Conservation (phyloP, 2,329 filamentous ascomycete genomes). For the Aspergillus sp. region DNA sequence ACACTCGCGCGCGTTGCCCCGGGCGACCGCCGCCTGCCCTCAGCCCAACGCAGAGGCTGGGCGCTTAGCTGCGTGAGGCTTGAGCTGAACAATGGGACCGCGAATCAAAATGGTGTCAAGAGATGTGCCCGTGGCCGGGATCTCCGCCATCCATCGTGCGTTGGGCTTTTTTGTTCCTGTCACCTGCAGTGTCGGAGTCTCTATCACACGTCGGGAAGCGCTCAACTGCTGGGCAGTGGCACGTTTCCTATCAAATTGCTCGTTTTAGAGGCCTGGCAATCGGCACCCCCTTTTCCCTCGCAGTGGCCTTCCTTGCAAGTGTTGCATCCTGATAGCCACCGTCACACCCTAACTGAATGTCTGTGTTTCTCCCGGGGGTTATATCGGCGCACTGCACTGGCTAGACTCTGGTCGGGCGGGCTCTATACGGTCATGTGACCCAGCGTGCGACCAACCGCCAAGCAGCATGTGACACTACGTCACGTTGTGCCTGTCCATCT, state of each 20-base stretch:
- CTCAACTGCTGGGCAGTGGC: neutral
- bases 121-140: neutral
- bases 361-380: neutral
- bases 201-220: neutral
- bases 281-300: neutral
- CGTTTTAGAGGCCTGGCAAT: neutral
- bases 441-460: neutral
- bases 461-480: constrained; percentile 16
- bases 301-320: neutral
- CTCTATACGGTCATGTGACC: constrained; percentile 7
- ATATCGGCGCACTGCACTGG: neutral
- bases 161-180: neutral
- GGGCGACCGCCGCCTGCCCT: constrained; percentile 10
- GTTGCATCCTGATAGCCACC: neutral
- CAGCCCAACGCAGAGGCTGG: constrained; percentile 6
- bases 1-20: constrained; percentile 24
- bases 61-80: constrained; percentile 5
- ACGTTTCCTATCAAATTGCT: neutral
- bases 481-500: constrained; percentile 11
- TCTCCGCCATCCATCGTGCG: neutral
- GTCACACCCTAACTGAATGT: neutral
- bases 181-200: neutral
- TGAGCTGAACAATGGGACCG: constrained; percentile 7
- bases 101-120: constrained; percentile 6
- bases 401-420: neutral